Base-by-base conservation (phyloP, 179 eudicot genomes). In the Vitellaria paradoxa region DNA sequence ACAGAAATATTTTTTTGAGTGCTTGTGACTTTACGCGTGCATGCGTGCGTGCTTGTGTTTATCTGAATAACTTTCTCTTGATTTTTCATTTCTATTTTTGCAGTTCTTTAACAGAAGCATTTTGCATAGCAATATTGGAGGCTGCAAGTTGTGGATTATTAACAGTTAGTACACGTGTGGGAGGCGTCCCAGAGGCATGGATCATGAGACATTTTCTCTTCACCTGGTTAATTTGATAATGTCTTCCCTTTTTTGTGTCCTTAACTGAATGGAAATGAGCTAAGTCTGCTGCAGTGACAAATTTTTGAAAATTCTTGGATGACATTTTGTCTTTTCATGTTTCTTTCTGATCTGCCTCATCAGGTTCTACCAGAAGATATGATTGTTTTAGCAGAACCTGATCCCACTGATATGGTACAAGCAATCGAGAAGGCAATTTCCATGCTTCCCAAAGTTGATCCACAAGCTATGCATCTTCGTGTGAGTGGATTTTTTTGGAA, bases 321-420 rank as follows among this genome's bases (percentile, higher is more conserved):
- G 49, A 17, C 61, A 21, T 17, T 69, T 69, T 62, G 30, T 10
- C 42, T 49, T 77, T 66, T 30, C 66, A 49, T 63, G 40, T 68
- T 30, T 80, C 42, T 79, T 59, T 73, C 14, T 75, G 68, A 69
- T 56, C 64, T 65, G 49, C 37, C 71, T 80, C 52, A 74, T 64
- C 78, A 95, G 99, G 99, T 95, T 87, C 81, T 95, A 81, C 99
- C 99, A 73, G 99, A 95, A 64, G 99, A 93, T 88, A 90, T 95
- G 97, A 81, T 95, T 80, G 97, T 93, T 74, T 92, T 95, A 80
- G 98, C 99, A 56, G 84, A 89, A 86, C 98, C 99, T 60, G 97
- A 93, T 88, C 98, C 99, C 30, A 46, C 65, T 73, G 96, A 90
- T 71, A 88, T 95, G 97, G 93, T 90, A 74, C 82, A 78, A 78